Base-by-base conservation (phyloP, 208 protist genomes). In the Borovskyia barvae region DNA sequence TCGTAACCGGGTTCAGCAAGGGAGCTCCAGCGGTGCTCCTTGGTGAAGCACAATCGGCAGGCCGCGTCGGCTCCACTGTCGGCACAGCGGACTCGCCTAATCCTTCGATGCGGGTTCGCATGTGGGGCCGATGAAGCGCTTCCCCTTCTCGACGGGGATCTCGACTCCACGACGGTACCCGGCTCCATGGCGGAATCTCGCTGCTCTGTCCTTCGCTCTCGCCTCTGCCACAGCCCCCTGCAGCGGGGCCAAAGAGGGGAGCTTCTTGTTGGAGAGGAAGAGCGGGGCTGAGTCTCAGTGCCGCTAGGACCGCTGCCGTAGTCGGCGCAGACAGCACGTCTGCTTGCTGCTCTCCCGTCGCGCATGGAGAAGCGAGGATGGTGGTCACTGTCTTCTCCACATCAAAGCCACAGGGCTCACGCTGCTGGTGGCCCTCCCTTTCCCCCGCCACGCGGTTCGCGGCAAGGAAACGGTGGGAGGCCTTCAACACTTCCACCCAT, bases 401-500 rank as follows among this genome's bases (percentile, higher is more conserved):
- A n/a, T 70, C 47, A 24, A 70, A 70, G 20, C 35, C 45, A n/a
- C n/a, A n/a, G n/a, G n/a, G n/a, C n/a, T n/a, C n/a, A 7, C 22
- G 24, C 25, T 43, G 42, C 3, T 50, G 37, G 12, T 4, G 12
- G 8, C 5, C 22, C 2, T 29, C 25, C 29, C 39, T 14, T 8
- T 26, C 2, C 26, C 45, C 22, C 3, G 40, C 26, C 0, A 42
- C 59, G 11, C 52, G 56, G 53, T 91, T 91, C 28, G 30, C 25
- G 22, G 59, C 52, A 19, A 92, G 42, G 32, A 47, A 74, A 7
- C 33, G 37, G 53, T 92, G 85, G 6, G 85, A 75, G 41, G 57
- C 66, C n/a, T 58, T 37, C 14, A 92, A 40, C 24, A 89, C 69
- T 25, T 80, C 64, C 37, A 92, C 26, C 85, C 85, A 92, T 15